Conservation (phyloP, 2,329 filamentous ascomycete genomes). For the Botrytis squamosa region DNA sequence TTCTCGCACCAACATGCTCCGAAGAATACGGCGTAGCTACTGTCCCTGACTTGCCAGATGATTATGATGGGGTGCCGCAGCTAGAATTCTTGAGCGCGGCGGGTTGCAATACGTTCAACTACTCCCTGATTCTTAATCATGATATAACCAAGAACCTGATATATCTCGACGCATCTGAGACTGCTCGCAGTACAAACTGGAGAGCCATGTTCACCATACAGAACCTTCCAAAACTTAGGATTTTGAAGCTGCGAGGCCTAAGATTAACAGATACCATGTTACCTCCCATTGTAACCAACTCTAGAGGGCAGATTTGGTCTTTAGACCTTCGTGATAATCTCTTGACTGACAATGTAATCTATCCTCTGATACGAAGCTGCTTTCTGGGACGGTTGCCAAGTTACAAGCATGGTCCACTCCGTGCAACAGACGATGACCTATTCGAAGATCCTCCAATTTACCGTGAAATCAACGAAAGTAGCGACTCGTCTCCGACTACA, state of each 20-base stretch:
- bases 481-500: not conserved
- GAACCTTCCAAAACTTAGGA: conserved; percentile 42
- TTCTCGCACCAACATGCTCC: not conserved
- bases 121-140: not conserved
- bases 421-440: conserved; percentile 40
- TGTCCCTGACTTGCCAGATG: not conserved
- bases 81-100: conserved; percentile 7
- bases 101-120: conserved; percentile 12
- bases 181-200: conserved; percentile 7
- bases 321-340: conserved; percentile 54
- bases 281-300: conserved; percentile 40
- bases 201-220: conserved; percentile 40
- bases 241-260: conserved; percentile 51
- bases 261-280: conserved; percentile 47
- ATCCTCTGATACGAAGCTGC: conserved; percentile 35
- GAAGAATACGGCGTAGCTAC: not conserved
- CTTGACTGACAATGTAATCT: conserved; percentile 48
- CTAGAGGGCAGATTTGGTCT: conserved; percentile 52
- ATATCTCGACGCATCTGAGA: conserved; percentile 31
- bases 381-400: conserved; percentile 1
- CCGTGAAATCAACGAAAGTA: not conserved
- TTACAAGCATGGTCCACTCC: not conserved
- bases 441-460: conserved; percentile 36
- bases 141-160: conserved; percentile 23
- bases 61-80: not conserved